Conservation (phyloP, 2,329 filamentous ascomycete species). For the Penicillium sp. region DNA sequence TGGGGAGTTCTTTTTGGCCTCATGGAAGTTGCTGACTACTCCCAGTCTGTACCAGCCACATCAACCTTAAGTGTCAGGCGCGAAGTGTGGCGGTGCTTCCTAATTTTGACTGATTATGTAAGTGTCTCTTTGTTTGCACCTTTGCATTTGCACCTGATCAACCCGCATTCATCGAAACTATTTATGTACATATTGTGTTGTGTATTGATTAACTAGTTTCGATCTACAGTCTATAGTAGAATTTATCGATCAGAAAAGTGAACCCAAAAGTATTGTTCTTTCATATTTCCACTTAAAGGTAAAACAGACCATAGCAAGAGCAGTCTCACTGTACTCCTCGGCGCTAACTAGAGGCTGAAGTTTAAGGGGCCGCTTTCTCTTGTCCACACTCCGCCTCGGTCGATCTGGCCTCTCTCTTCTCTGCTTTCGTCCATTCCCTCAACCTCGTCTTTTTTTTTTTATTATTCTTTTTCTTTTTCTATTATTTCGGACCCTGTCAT, state of each 20-base stretch:
- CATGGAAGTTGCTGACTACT: background rate
- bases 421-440: constrained; percentile 31
- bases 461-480: constrained; percentile 19
- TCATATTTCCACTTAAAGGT: background rate
- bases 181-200: background rate
- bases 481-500: constrained; percentile 31
- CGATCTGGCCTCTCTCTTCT: constrained; percentile 34
- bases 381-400: constrained; percentile 23
- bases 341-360: constrained; percentile 8
- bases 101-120: background rate
- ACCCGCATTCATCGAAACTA: background rate
- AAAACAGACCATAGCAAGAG: background rate
- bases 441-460: constrained; percentile 19
- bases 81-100: background rate
- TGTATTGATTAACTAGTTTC: background rate
- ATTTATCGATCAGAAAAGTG: background rate
- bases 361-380: constrained; percentile 16
- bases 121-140: background rate
- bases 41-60: constrained; percentile 4
- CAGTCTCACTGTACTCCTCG: background rate
- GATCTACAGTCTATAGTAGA: background rate
- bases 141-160: background rate
- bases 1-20: constrained; percentile 3
- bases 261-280: background rate
- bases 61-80: constrained; percentile 2